Percentiles rank a stretch among this genome's conserved stretches.
Evolutionary conservation across 1,284 basidiomycete genomes (phyloP).

Genomic region (Tilletia caries): DNA sequence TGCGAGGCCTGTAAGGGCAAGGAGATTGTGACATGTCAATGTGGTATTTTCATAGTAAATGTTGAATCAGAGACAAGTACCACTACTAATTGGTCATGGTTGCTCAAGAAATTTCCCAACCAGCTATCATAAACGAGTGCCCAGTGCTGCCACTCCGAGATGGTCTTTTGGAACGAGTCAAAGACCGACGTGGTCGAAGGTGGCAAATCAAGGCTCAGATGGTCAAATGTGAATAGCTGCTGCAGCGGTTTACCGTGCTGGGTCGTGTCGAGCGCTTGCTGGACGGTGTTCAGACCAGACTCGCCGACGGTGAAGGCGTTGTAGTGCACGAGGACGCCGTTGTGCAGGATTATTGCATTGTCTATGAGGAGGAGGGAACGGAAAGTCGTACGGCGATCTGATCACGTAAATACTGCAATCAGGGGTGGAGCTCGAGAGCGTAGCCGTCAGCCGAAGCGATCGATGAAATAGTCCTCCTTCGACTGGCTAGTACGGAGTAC

Average conservation of each 20-base stretch:
- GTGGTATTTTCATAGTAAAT: too few species aligned
- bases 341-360: too few species aligned
- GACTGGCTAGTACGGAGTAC: too few species aligned
- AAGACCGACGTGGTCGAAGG: conserved; percentile 21
- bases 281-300: conserved; percentile 42
- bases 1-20: background rate
- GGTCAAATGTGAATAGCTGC: conserved; percentile 65
- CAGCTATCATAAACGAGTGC: conserved; percentile 11
- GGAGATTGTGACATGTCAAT: too few species aligned
- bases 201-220: conserved; percentile 60
- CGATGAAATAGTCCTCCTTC: too few species aligned
- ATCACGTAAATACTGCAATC: too few species aligned
- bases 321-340: conserved; percentile 55
- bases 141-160: conserved; percentile 63
- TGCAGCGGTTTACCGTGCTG: conserved; percentile 66
- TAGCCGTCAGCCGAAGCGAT: too few species aligned
- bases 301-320: conserved; percentile 67
- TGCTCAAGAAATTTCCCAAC: conserved; percentile 11
- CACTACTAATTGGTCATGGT: background rate
- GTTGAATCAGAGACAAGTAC: too few species aligned
- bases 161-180: conserved; percentile 61
- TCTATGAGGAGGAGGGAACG: too few species aligned
- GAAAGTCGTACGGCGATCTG: too few species aligned
- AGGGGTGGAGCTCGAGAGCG: too few species aligned
- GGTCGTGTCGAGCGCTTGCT: conserved; percentile 50